Percentiles rank a stretch among this genome's conserved stretches.
Evolutionary conservation across 768 basidiomycete genomes (phyloP).

Genomic region (Chalciporus chontae): DNA sequence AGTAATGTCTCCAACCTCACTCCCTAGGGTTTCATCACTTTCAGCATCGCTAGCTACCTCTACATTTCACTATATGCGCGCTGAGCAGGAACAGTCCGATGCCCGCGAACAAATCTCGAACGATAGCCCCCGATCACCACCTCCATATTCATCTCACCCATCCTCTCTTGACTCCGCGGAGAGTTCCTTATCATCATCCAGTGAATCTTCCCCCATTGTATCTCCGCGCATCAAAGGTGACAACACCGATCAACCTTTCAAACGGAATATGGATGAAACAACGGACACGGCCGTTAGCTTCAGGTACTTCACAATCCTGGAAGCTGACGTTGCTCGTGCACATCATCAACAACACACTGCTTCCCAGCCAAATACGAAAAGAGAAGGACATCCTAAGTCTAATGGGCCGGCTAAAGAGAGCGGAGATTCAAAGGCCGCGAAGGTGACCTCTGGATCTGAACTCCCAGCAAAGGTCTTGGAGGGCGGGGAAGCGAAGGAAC

Average conservation of each 20-base stretch:
- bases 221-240: conserved; percentile 27
- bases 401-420: conserved; percentile 9
- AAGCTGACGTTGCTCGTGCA: conserved; percentile 35
- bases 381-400: conserved; percentile 10
- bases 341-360: conserved; percentile 16
- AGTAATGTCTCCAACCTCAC: conserved; percentile 34
- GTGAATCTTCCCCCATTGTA: conserved; percentile 13
- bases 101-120: conserved; percentile 13
- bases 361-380: conserved; percentile 4
- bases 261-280: conserved; percentile 45
- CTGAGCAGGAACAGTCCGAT: conserved; percentile 20
- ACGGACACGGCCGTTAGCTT: conserved; percentile 46
- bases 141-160: conserved; percentile 35
- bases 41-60: conserved; percentile 68
- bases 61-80: conserved; percentile 51
- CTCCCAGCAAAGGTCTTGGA: conserved; percentile 5
- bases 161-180: conserved; percentile 29
- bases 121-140: conserved; percentile 28
- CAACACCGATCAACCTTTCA: conserved; percentile 33
- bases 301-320: conserved; percentile 43
- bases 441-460: conserved; percentile 2
- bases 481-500: conserved; percentile 7
- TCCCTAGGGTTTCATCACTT: conserved; percentile 53
- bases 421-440: conserved; percentile 11
- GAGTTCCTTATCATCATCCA: conserved; percentile 19